Conservation (phyloP, 208 protist species). For the Plasmodiophora brassicae region DNA sequence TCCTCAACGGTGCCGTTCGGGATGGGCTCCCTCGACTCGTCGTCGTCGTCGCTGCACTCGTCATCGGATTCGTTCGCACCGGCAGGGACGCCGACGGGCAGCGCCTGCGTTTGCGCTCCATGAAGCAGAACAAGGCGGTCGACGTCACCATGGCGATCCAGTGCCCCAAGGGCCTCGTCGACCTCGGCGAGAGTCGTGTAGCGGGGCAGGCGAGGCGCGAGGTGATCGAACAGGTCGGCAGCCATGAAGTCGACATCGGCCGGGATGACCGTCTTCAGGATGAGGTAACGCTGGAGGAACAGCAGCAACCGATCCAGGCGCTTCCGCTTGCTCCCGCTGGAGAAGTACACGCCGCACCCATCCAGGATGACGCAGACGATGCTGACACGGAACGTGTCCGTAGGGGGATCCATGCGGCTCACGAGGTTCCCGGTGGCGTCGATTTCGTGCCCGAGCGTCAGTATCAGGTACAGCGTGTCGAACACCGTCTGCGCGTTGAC, state of each 20-base stretch:
- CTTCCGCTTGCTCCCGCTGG: not conserved
- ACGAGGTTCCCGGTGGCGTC: not conserved
- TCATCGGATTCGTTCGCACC: not conserved
- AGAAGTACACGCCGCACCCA: slow-evolving; percentile 3
- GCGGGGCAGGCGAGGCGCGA: not conserved
- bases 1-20: too few relatives aligned
- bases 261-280: slow-evolving; percentile 20
- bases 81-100: not conserved
- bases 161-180: not conserved
- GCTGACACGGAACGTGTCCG: slow-evolving; percentile 2
- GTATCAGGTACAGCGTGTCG: slow-evolving; percentile 31
- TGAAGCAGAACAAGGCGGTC: not conserved
- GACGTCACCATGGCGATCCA: not conserved
- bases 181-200: not conserved
- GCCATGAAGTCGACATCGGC: slow-evolving; percentile 26
- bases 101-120: not conserved
- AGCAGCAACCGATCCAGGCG: slow-evolving; percentile 29
- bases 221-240: not conserved
- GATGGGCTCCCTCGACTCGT: too few relatives aligned
- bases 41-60: not conserved
- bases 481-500: slow-evolving; percentile 28
- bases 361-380: slow-evolving; percentile 8
- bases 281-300: slow-evolving; percentile 20
- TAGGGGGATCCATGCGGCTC: not conserved
- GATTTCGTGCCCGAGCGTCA: slow-evolving; percentile 23